phyloP scores from a whole-genome alignment of 2,329 filamentous ascomycete species.

The Anthostomella pinea region DNA sequence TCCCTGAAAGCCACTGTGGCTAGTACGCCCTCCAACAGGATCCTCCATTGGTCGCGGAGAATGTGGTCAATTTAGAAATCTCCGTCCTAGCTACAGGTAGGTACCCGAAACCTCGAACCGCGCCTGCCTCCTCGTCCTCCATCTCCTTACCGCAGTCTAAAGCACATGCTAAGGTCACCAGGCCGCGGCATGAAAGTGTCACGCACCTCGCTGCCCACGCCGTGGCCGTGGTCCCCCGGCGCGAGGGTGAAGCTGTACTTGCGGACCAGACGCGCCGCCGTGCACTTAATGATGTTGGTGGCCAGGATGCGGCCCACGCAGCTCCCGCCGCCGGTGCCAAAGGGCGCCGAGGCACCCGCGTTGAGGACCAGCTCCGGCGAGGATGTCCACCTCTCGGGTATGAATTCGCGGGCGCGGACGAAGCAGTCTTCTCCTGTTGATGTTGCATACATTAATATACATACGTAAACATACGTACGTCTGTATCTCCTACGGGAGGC shows the following conservation, averaged over 20 bases:
- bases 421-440: conserved; percentile 28
- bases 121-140: too few relatives aligned
- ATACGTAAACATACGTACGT: neutral
- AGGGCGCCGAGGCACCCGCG: conserved; percentile 31
- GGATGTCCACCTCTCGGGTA: conserved; percentile 38
- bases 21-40: too few relatives aligned
- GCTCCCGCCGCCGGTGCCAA: conserved; percentile 27
- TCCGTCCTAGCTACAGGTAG: too few relatives aligned
- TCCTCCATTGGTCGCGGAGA: too few relatives aligned
- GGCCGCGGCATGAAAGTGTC: too few relatives aligned
- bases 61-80: too few relatives aligned
- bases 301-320: conserved; percentile 32
- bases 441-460: neutral
- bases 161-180: too few relatives aligned
- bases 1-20: too few relatives aligned
- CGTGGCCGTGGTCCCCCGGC: conserved; percentile 32
- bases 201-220: too few relatives aligned
- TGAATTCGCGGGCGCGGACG: conserved; percentile 29
- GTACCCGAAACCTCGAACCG: too few relatives aligned
- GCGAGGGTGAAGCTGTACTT: conserved; percentile 27
- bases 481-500: too few relatives aligned
- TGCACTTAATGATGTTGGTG: conserved; percentile 25
- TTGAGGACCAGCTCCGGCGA: conserved; percentile 32
- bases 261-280: conserved; percentile 18
- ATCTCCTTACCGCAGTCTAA: too few relatives aligned